phyloP scores from a whole-genome alignment of 2,329 filamentous ascomycete genomes.

The Trichocomaceae sp. region DNA sequence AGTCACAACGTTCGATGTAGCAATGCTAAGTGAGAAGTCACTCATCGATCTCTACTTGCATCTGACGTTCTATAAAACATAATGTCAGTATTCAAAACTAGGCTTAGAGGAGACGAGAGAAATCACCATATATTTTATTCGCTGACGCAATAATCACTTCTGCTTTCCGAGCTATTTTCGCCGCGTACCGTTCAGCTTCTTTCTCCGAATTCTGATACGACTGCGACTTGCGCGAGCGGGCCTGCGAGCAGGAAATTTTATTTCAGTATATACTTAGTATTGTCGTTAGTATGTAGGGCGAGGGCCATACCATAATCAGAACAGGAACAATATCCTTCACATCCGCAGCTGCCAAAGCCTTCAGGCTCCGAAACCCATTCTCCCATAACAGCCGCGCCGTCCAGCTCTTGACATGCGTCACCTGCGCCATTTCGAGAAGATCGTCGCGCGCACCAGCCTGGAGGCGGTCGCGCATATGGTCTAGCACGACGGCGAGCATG shows the following conservation, averaged over 20 bases:
- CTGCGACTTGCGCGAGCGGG: slow-evolving; percentile 56
- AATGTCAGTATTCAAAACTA: neutral
- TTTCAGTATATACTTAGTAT: slow-evolving; percentile 11
- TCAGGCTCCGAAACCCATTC: slow-evolving; percentile 64
- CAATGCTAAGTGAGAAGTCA: slow-evolving; percentile 12
- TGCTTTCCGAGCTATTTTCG: slow-evolving; percentile 61
- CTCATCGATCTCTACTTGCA: slow-evolving; percentile 32
- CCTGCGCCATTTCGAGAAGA: slow-evolving; percentile 62
- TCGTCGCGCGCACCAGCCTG: slow-evolving; percentile 66
- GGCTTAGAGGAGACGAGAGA: neutral
- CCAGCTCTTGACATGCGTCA: slow-evolving; percentile 69
- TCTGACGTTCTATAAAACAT: slow-evolving; percentile 29
- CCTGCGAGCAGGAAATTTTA: slow-evolving; percentile 44
- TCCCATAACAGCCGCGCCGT: slow-evolving; percentile 71
- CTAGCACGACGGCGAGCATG: slow-evolving; percentile 62
- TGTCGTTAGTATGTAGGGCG: neutral
- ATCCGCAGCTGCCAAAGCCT: slow-evolving; percentile 62
- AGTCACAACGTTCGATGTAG: neutral
- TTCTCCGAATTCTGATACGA: slow-evolving; percentile 47
- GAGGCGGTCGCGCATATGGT: slow-evolving; percentile 68
- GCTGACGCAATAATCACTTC: slow-evolving; percentile 62
- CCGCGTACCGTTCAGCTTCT: slow-evolving; percentile 54
- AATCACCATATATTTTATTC: slow-evolving; percentile 57
- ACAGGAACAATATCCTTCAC: slow-evolving; percentile 62
- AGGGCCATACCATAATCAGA: slow-evolving; percentile 55